A percentile compares a stretch with the other conserved stretches of the same genome.
These are phyloP conservation scores for Auricularia sp. DNA, from an alignment of 768 basidiomycete genomes.

Conservation along the genomic window DNA sequence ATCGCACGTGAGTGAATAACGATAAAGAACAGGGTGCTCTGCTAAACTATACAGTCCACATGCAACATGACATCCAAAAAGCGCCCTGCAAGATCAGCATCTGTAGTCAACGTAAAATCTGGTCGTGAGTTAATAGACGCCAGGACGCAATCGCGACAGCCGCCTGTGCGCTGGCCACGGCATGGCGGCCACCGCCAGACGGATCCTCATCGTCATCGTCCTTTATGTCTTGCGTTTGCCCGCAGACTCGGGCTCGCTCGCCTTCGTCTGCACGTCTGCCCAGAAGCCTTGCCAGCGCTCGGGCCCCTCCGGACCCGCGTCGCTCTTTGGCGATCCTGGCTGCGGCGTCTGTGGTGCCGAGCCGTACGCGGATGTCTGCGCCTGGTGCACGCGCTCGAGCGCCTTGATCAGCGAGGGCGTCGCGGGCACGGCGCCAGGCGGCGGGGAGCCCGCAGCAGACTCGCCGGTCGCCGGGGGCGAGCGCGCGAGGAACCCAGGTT, in stretches of 20 bases:
- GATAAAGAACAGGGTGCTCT: too few relatives aligned
- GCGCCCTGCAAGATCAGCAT: too few relatives aligned
- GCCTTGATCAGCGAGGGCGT: slow-evolving; percentile 59
- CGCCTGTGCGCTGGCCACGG: too few relatives aligned
- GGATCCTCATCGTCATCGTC: background rate
- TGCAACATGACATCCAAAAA: too few relatives aligned
- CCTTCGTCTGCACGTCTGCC: slow-evolving; percentile 32
- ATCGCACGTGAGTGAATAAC: too few relatives aligned
- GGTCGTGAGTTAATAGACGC: too few relatives aligned
- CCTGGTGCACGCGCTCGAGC: slow-evolving; percentile 47
- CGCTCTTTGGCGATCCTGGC: slow-evolving; percentile 5
- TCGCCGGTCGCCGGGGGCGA: slow-evolving; percentile 12
- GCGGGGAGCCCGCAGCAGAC: slow-evolving; percentile 6
- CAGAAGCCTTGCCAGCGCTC: slow-evolving; percentile 35
- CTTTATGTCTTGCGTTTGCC: background rate
- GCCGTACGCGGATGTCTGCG: slow-evolving; percentile 44
- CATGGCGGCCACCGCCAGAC: background rate
- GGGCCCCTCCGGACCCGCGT: slow-evolving; percentile 4
- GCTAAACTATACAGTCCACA: too few relatives aligned
- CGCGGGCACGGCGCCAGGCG: slow-evolving; percentile 39
- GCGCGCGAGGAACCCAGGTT: slow-evolving; percentile 40
- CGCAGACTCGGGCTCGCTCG: slow-evolving; percentile 1
- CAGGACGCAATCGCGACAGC: too few relatives aligned
- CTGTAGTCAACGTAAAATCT: too few relatives aligned
- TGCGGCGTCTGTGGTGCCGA: slow-evolving; percentile 2